phyloP scores from a whole-genome alignment of 306 rosid species.

The Benincasa hispida region DNA sequence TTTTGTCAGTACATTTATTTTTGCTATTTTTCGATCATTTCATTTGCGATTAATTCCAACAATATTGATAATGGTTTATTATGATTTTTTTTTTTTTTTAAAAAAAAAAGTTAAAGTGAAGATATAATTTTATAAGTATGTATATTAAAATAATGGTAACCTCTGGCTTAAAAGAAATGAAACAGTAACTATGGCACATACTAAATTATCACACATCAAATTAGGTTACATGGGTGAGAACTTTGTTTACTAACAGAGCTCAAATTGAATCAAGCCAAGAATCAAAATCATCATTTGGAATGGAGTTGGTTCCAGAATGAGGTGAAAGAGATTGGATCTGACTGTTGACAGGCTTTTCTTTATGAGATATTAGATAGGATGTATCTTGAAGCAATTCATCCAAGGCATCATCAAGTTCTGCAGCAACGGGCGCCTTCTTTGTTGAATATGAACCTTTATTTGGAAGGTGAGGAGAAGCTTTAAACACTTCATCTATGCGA shows the following conservation, averaged over 20 bases:
- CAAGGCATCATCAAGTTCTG: slow-evolving; percentile 49
- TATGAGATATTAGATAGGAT: slow-evolving; percentile 24
- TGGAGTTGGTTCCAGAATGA: slow-evolving; percentile 27
- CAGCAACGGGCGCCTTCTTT: slow-evolving; percentile 7
- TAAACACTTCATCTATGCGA: slow-evolving; percentile 11
- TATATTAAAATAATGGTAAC: neutral
- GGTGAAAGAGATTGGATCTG: slow-evolving; percentile 23
- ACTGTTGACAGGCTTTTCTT: slow-evolving; percentile 14
- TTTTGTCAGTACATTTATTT: no score
- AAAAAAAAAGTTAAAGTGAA: no score
- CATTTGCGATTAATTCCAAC: no score
- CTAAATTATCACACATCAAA: slow-evolving; percentile 1
- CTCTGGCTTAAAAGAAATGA: neutral
- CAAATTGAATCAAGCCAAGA: slow-evolving; percentile 71
- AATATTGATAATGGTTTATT: no score
- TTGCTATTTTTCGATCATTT: no score
- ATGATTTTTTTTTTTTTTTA: no score
- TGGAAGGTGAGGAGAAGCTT: slow-evolving; percentile 12
- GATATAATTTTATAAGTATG: no score
- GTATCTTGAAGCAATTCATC: slow-evolving; percentile 64
- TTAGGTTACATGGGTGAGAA: no score
- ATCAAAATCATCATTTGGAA: slow-evolving; percentile 45
- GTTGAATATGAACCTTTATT: slow-evolving; percentile 22
- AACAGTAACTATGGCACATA: neutral
- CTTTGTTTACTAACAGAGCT: neutral